Evolutionary conservation across 129 eudicot genomes (phyloP), one percentile per base, ranked within the genome.

Genomic region (Scalesia atractyloides): DNA sequence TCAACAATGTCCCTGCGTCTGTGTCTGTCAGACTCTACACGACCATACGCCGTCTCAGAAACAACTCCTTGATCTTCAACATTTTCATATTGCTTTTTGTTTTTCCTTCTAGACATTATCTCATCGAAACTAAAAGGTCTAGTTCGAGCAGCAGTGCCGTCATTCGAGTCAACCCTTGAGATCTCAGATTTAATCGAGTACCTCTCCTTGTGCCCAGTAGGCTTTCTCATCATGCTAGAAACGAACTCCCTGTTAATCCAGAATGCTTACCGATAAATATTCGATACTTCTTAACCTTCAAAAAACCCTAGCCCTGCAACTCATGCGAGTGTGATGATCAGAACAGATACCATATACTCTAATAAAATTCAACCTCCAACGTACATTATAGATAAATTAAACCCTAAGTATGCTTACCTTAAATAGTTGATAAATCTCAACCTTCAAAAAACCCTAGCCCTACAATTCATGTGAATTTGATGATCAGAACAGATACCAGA

Each of bases 91-190:
- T 77, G 77, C 48, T 71, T 84, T 77, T 79, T 95, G n/a, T 43
- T 80, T 81, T 81, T 81, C 69, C 99, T 83, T 80, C 75, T 79
- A 69, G 70, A 88, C 99, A 95, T 90, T 54, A 95, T 83, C 57
- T 95, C 96, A 43, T 91, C 96, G 71, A 65, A 95, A 78, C 91
- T 95, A 41, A 84, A 73, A 14, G 99, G 94, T 64, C 99, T 84
- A 14, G 99, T 95, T 70, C 99, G 83, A 3, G 99, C 99, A 69
- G 97, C 79, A 73, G 94, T 90, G 56, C 91, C 96, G 34, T 73
- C 90, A 66, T 68, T 37, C 39, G 30, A 39, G 57, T 70, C 59
- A 86, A 75, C 85, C 60, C 41, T 78, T 14, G 76, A 69, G 44
- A 72, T 41, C 73, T 79, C 84, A 57, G 81, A 47, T 70, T 48